These are phyloP conservation scores for Mortierella sp. DNA, from an alignment of 371 early-diverging fungal species.

Conservation along the genomic window DNA sequence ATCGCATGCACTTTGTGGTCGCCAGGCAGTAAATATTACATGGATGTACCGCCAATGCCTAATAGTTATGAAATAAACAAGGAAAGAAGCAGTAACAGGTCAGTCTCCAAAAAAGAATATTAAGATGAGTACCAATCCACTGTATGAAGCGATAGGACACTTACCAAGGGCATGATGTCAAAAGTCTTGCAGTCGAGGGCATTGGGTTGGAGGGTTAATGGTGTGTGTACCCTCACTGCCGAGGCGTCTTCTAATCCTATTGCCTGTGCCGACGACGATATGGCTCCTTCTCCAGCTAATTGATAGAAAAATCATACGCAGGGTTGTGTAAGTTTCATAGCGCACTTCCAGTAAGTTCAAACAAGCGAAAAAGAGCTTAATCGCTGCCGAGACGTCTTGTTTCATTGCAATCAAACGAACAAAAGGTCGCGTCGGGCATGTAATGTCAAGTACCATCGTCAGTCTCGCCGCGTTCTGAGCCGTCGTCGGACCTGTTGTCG, in stretches of 20 bases:
- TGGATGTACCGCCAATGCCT: constrained; percentile 84
- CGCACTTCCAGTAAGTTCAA: neutral
- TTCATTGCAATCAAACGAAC: neutral
- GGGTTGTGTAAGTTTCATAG: neutral
- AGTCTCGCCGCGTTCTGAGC: constrained; percentile 46
- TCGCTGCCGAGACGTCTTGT: too few relatives aligned
- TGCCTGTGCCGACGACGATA: constrained; percentile 5
- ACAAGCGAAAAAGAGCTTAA: neutral
- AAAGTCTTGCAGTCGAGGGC: constrained; percentile 63
- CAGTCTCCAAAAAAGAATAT: neutral
- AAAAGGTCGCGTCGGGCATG: neutral
- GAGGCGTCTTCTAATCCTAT: constrained; percentile 18
- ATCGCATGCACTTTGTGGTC: constrained; percentile 86
- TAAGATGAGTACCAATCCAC: too few relatives aligned
- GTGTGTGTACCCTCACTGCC: constrained; percentile 52
- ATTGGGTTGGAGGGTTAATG: constrained; percentile 59
- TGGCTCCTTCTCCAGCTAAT: neutral
- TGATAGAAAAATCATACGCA: neutral
- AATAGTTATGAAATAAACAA: neutral
- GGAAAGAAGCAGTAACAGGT: neutral
- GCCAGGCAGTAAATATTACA: constrained; percentile 82
- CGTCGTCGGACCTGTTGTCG: constrained; percentile 50
- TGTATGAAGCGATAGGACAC: neutral
- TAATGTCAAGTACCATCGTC: constrained; percentile 35
- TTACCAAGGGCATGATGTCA: constrained; percentile 71